Percentiles rank a stretch among this genome's conserved stretches.
phyloP scores from a whole-genome alignment of 805 yeast genomes.

The Saccharomycopsis capsularis region DNA sequence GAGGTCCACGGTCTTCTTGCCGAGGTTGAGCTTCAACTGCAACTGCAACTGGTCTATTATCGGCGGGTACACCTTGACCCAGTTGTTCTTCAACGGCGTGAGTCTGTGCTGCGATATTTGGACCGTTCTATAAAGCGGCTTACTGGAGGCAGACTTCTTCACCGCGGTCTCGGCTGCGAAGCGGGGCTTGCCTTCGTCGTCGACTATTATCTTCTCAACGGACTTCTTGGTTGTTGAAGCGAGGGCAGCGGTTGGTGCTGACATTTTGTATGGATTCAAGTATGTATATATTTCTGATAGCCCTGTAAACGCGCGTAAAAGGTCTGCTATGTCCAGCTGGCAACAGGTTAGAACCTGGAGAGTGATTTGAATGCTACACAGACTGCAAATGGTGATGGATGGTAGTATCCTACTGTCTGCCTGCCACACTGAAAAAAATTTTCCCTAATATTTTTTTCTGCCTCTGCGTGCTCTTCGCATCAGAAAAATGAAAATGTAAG shows the following conservation, averaged over 20 bases:
- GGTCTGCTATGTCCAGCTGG: too few species aligned
- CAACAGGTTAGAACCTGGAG: too few species aligned
- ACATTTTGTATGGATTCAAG: too few species aligned
- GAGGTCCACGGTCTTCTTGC: slow-evolving; percentile 80
- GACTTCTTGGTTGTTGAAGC: slow-evolving; percentile 21
- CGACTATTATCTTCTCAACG: slow-evolving; percentile 42
- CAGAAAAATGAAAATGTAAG: too few species aligned
- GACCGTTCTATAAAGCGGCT: slow-evolving; percentile 80
- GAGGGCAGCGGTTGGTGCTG: slow-evolving; percentile 47
- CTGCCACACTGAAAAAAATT: too few species aligned
- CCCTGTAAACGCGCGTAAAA: too few species aligned
- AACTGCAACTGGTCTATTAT: slow-evolving; percentile 89
- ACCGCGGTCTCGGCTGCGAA: slow-evolving; percentile 59
- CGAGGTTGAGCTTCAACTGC: slow-evolving; percentile 92
- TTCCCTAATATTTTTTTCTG: too few species aligned
- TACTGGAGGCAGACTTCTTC: slow-evolving; percentile 44
- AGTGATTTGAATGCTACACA: too few species aligned
- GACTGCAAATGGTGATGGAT: too few species aligned
- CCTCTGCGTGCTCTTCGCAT: too few species aligned
- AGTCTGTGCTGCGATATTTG: slow-evolving; percentile 96
- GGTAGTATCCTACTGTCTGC: too few species aligned
- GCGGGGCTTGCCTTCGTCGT: slow-evolving; percentile 83
- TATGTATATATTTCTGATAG: too few species aligned
- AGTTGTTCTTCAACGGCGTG: slow-evolving; percentile 81
- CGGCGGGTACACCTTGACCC: slow-evolving; percentile 96